Evolutionary conservation across 2,329 filamentous ascomycete species (phyloP).

Genomic region (Botrytis byssoidea): DNA sequence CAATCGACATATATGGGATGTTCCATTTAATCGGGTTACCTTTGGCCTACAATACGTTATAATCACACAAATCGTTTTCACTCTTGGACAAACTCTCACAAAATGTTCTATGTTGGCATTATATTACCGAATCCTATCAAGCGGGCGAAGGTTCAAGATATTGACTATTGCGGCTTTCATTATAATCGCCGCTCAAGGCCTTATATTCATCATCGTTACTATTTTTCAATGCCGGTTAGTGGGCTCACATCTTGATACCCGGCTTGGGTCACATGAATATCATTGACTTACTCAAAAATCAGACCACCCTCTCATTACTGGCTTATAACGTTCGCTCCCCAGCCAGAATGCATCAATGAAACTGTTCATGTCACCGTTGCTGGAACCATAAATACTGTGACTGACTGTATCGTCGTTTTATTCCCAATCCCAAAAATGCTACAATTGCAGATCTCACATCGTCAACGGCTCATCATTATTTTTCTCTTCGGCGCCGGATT

Average conservation of each 20-base stretch:
- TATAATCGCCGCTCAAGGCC: constrained; percentile 37
- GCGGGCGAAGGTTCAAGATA: constrained; percentile 37
- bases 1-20: constrained; percentile 45
- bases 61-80: constrained; percentile 42
- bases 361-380: constrained; percentile 51
- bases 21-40: constrained; percentile 36
- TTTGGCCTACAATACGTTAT: constrained; percentile 41
- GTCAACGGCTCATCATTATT: constrained; percentile 47
- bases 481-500: constrained; percentile 51
- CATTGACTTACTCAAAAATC: neutral
- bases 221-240: constrained; percentile 45
- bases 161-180: constrained; percentile 35
- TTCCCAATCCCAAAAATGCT: constrained; percentile 50
- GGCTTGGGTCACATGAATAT: neutral
- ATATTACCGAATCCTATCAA: constrained; percentile 40
- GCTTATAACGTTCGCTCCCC: constrained; percentile 36
- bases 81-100: constrained; percentile 37
- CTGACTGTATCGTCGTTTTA: constrained; percentile 53
- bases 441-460: constrained; percentile 45
- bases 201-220: constrained; percentile 39
- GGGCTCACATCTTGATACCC: neutral
- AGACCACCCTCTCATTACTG: constrained; percentile 43
- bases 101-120: constrained; percentile 41
- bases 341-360: constrained; percentile 47
- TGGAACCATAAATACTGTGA: constrained; percentile 57